These are phyloP conservation scores for Phytopythium cucurbitacearum DNA, from an alignment of 352 stramenopile genomes.

Conservation along the genomic window DNA sequence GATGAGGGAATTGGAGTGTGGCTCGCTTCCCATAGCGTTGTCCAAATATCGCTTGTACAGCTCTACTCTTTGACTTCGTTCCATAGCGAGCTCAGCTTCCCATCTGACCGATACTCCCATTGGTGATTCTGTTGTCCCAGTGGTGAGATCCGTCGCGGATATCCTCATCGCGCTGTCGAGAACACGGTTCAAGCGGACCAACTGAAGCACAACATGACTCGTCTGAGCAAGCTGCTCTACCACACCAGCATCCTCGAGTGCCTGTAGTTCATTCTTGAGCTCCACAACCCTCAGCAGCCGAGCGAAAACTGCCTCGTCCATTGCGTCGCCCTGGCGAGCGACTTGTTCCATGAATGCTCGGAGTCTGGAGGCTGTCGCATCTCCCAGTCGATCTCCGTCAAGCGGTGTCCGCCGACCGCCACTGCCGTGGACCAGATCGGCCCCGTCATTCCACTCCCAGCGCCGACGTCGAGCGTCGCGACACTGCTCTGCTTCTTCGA, in stretches of 20 bases:
- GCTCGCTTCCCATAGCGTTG: not conserved
- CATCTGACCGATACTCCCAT: not conserved
- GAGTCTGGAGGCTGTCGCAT: no score
- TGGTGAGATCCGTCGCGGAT: not conserved
- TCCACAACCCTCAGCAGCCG: constrained; percentile 2
- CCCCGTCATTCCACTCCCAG: no score
- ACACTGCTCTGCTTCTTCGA: no score
- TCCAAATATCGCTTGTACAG: not conserved
- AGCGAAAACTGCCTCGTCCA: not conserved
- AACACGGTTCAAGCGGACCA: not conserved
- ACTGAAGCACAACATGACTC: not conserved
- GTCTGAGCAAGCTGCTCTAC: not conserved
- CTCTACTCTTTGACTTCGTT: not conserved
- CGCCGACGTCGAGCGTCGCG: no score
- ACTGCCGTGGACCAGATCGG: no score
- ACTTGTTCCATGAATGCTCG: not conserved
- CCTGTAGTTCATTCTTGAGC: not conserved
- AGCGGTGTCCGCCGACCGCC: no score
- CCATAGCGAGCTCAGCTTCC: not conserved
- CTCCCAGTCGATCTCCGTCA: no score
- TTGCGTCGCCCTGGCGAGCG: not conserved
- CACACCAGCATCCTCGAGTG: not conserved
- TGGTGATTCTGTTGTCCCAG: not conserved
- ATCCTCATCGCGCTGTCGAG: not conserved
- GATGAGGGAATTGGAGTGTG: not conserved